Evolutionary conservation across 1,139 yeast genomes (phyloP), one percentile per base, ranked within the genome.

Genomic region (Debaryomyces fabryi): DNA sequence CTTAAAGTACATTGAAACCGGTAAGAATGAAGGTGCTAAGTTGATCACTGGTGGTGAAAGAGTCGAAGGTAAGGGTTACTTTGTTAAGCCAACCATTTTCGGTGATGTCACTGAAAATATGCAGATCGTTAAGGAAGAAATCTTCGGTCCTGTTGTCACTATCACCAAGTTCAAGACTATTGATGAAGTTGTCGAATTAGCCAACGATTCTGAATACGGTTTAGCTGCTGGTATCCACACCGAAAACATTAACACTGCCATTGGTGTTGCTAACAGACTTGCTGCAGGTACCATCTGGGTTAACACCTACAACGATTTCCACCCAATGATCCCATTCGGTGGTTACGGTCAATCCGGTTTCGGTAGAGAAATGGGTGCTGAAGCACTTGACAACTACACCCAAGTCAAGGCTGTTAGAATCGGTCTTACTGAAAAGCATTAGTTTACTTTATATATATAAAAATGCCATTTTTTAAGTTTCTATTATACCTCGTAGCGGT

Each of bases 291-390:
- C 92, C 50, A 79, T 88, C 57, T 88, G 95, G 93, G 78, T 87
- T 65, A 89, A 89, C 74, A 76, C 95, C 55, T 88, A 87, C 77
- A 89, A 89, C 69, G 89, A 85, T 62, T 85, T 88, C 85, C 88
- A 88, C 72, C 82, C 81, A 59, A 78, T 81, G 71, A 86, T 88
- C 65, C 91, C 92, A 68, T 86, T 86, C 63, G 96, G 96, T 65
- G 96, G 96, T 58, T 88, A 74, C 81, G 85, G 86, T 66, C 83
- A 85, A 71, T 86, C 95, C 52, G 96, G 96, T 72, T 82, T 87
- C 67, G 96, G 96, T 65, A 86, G 96, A 75, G 96, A 89, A 78
- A 83, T 89, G 85, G 96, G 96, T 69, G 76, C 75, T 55, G 91
- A 86, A 67, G 95, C 91, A 47, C 79, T 89, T 60, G 88, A 85